A percentile compares a stretch with the other conserved stretches of the same genome.
Conservation (phyloP, 768 basidiomycete species). For the Pleurotus sapidus region DNA sequence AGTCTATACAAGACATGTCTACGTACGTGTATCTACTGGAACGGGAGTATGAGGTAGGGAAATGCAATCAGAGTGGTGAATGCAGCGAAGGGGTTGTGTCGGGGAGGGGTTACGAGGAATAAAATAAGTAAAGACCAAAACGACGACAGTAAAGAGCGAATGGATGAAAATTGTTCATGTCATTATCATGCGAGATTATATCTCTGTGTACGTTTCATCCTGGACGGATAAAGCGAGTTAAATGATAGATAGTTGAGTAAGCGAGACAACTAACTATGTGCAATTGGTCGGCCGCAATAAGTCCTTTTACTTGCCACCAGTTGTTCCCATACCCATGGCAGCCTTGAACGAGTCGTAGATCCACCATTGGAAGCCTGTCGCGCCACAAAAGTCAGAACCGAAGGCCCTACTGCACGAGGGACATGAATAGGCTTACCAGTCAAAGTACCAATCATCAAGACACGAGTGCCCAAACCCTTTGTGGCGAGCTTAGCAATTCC, state of each 20-base stretch:
- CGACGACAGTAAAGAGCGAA: slow-evolving; percentile 6
- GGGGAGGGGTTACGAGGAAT: not conserved
- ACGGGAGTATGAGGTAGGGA: not conserved
- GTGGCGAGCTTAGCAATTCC: slow-evolving; percentile 65
- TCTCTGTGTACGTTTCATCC: slow-evolving; percentile 6
- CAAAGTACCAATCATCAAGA: slow-evolving; percentile 73
- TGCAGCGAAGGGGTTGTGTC: not conserved
- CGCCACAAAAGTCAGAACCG: slow-evolving; percentile 22
- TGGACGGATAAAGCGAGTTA: not conserved
- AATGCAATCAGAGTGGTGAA: not conserved
- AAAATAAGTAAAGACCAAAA: not conserved
- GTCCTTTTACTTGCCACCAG: slow-evolving; percentile 75
- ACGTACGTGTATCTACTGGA: slow-evolving; percentile 5
- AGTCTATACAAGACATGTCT: slow-evolving; percentile 5
- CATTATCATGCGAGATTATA: not conserved
- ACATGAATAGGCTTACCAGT: slow-evolving; percentile 29
- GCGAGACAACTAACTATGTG: not conserved
- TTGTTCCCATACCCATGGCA: slow-evolving; percentile 82
- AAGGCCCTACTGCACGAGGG: not conserved
- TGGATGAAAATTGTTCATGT: slow-evolving; percentile 5
- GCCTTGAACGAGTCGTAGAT: slow-evolving; percentile 89
- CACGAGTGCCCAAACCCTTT: slow-evolving; percentile 85
- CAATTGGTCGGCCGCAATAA: not conserved
- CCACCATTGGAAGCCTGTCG: slow-evolving; percentile 89
- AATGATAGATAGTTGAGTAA: not conserved